Evolutionary conservation across 192 early-diverging fungal species (phyloP).

Genomic region (Coemansia sp.): DNA sequence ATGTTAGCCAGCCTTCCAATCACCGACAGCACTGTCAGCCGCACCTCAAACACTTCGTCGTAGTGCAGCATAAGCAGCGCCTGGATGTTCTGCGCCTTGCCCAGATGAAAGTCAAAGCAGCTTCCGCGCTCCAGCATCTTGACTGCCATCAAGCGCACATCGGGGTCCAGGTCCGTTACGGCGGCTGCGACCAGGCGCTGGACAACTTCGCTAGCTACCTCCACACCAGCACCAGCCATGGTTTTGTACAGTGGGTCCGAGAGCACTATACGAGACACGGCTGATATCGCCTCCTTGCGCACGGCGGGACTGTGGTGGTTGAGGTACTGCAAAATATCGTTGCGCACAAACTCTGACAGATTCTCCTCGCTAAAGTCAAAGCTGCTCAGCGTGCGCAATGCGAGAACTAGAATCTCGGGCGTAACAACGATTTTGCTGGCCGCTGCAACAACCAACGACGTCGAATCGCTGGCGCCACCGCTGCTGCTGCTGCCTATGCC

Average conservation of each 20-base stretch:
- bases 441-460: constrained; percentile 12
- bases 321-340: constrained; percentile 77
- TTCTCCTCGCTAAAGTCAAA: constrained; percentile 85
- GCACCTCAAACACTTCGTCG: constrained; percentile 86
- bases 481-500: constrained; percentile 1
- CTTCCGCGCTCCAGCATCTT: constrained; percentile 53
- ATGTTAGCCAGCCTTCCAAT: constrained; percentile 80
- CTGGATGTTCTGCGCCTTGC: constrained; percentile 87
- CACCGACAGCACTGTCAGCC: constrained; percentile 74
- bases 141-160: constrained; percentile 15
- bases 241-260: constrained; percentile 80
- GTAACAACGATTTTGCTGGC: constrained; percentile 16
- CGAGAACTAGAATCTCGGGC: constrained; percentile 71
- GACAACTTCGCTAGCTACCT: constrained; percentile 82
- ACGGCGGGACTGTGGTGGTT: constrained; percentile 73
- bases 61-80: constrained; percentile 83
- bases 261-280: constrained; percentile 75
- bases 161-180: constrained; percentile 67
- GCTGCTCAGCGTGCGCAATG: constrained; percentile 72
- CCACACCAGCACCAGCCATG: constrained; percentile 67
- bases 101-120: constrained; percentile 82
- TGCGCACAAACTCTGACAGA: constrained; percentile 85
- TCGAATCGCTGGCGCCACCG: not conserved
- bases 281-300: constrained; percentile 66
- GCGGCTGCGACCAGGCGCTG: constrained; percentile 85